A percentile compares a stretch with the other conserved stretches of the same genome.
Evolutionary conservation across 257 asterid species (phyloP).

Genomic region (Fraxinus cuspidata): DNA sequence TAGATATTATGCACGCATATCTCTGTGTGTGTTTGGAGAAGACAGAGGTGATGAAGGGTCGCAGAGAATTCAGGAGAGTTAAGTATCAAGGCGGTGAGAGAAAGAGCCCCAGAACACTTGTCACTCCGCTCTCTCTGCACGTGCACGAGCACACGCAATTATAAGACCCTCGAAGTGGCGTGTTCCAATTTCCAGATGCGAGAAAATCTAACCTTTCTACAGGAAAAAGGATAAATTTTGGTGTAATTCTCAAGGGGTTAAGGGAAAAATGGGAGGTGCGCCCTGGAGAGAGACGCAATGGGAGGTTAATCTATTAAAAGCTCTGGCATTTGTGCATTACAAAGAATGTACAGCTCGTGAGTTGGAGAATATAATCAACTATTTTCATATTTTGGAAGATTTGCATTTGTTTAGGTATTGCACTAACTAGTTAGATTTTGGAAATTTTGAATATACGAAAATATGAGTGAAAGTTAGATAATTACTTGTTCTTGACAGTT

Average conservation of each 20-base stretch:
- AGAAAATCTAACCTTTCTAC: neutral
- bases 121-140: constrained; percentile 18
- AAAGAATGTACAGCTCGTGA: neutral
- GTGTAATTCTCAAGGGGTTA: neutral
- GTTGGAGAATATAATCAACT: neutral
- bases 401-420: too few relatives aligned
- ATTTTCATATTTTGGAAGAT: too few relatives aligned
- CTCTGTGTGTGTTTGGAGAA: neutral
- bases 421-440: too few relatives aligned
- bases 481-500: too few relatives aligned
- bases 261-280: neutral
- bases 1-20: neutral
- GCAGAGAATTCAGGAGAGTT: constrained; percentile 27
- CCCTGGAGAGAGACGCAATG: neutral
- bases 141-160: neutral
- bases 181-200: neutral
- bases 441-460: too few relatives aligned
- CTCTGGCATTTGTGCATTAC: neutral
- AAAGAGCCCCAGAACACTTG: constrained; percentile 25
- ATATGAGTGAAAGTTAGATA: too few relatives aligned
- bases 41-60: constrained; percentile 25
- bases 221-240: neutral
- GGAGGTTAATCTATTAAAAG: neutral
- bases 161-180: neutral
- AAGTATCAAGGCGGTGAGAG: constrained; percentile 15